Evolutionary conservation across 1,139 yeast species (phyloP).

Genomic region (Saccharomycopsis hybrid): DNA sequence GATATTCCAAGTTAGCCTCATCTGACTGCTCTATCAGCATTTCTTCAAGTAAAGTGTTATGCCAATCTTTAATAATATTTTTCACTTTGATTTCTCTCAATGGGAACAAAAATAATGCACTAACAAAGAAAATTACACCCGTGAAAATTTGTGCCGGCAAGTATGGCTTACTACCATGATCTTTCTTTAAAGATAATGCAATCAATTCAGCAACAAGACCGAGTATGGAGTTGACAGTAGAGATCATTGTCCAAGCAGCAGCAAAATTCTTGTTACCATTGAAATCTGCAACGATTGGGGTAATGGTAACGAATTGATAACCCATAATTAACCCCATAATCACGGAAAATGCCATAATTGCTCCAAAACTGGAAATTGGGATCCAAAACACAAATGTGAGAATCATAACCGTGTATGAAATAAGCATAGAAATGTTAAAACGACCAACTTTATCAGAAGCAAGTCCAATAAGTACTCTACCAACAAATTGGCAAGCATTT

Average conservation of each 20-base stretch:
- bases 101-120: constrained; percentile 13
- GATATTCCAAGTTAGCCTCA: background rate
- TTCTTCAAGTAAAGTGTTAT: too few species aligned
- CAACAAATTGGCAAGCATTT: constrained; percentile 48
- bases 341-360: constrained; percentile 46
- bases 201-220: constrained; percentile 30
- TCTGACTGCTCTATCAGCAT: too few species aligned
- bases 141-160: constrained; percentile 36
- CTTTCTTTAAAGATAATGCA: constrained; percentile 30
- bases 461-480: constrained; percentile 46
- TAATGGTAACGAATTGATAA: constrained; percentile 56
- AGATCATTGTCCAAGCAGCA: constrained; percentile 15
- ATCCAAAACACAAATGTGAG: constrained; percentile 47
- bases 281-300: constrained; percentile 46
- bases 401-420: constrained; percentile 32
- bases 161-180: constrained; percentile 29
- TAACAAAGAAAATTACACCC: constrained; percentile 30
- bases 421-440: constrained; percentile 34
- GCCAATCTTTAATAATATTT: constrained; percentile 9
- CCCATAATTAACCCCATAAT: constrained; percentile 52
- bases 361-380: constrained; percentile 43
- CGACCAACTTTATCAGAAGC: constrained; percentile 45
- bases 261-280: constrained; percentile 22
- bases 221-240: constrained; percentile 2
- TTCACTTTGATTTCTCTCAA: constrained; percentile 15